phyloP scores from a whole-genome alignment of 176 grass and related monocot genomes.

The Dactylis glomerata region DNA sequence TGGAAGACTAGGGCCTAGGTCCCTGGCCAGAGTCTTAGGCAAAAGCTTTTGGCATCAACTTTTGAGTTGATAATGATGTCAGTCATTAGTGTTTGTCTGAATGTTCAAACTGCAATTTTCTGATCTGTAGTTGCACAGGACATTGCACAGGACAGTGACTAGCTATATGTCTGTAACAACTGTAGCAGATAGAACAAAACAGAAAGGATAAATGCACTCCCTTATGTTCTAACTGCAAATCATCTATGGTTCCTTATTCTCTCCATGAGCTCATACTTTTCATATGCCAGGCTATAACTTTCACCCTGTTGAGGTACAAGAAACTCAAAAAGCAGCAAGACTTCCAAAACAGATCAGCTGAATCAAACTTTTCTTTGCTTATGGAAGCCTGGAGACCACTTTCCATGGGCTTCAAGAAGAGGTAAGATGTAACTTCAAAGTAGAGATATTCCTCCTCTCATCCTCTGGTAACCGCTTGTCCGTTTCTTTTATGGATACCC shows the following conservation, averaged over 20 bases:
- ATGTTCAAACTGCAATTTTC: constrained; percentile 1
- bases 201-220: background rate
- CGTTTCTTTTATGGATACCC: background rate
- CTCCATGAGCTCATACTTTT: constrained; percentile 7
- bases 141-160: no score
- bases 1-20: background rate
- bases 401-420: constrained; percentile 95
- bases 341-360: constrained; percentile 40
- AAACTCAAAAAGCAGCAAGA: constrained; percentile 60
- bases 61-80: constrained; percentile 5
- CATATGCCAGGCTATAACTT: constrained; percentile 73
- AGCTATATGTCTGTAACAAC: background rate
- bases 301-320: constrained; percentile 80
- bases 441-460: background rate
- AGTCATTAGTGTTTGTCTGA: background rate
- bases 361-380: constrained; percentile 71
- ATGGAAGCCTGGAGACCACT: constrained; percentile 95
- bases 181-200: background rate
- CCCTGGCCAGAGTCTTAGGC: background rate
- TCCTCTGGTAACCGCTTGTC: background rate
- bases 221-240: constrained; percentile 2
- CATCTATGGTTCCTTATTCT: constrained; percentile 1
- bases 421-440: constrained; percentile 40
- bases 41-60: constrained; percentile 3
- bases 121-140: background rate